Evolutionary conservation across 2,329 filamentous ascomycete genomes (phyloP), one percentile per base, ranked within the genome.

Genomic region (Thelonectria discophora): DNA sequence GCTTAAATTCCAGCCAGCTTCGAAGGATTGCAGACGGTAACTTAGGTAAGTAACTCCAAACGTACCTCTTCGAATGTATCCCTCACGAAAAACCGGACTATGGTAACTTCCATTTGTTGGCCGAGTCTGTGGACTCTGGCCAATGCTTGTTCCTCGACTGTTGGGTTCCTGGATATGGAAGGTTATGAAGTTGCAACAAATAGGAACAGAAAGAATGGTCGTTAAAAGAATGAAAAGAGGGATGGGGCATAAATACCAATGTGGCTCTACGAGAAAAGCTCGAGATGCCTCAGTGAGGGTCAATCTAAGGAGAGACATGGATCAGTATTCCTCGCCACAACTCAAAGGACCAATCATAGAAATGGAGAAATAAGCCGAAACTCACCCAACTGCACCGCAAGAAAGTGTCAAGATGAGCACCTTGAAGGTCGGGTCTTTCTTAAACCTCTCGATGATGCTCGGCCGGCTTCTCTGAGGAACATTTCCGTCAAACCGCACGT

Each of bases 311-410:
- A 32, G 46, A 34, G 8, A 30, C 27, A 10, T 30, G 27, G 7
- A 30, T 60, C 20, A 24, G 50, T 8, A 37, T 15, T 48, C 13
- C 18, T 24, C 21, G 6, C 21, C 21, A 3, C 6, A 24, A 24
- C 21, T 24, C 21, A 24, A 24, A 12, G 6, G 6, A 30, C 45
- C 18, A 15, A 13, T 15, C 8, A 15, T 24, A 18, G n/a, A 21
- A 20, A 18, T 47, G 11, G 10, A 21, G 17, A 30, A 15, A 27
- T 53, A 46, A 18, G 18, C 1, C 5, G 9, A 20, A 18, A 51
- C 78, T 70, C 68, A 82, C 81, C 83, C 82, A 20, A 81, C 79
- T n/a, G 82, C 81, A 37, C 81, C 84, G 54, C 83, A 86, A 0
- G 79, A 78, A 1, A 85, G 69, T 0, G 83, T 84, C 1, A 85